A percentile compares a stretch with the other conserved stretches of the same genome.
Evolutionary conservation across 352 stramenopile genomes (phyloP).

Genomic region (Globisporangium paroecandrum): DNA sequence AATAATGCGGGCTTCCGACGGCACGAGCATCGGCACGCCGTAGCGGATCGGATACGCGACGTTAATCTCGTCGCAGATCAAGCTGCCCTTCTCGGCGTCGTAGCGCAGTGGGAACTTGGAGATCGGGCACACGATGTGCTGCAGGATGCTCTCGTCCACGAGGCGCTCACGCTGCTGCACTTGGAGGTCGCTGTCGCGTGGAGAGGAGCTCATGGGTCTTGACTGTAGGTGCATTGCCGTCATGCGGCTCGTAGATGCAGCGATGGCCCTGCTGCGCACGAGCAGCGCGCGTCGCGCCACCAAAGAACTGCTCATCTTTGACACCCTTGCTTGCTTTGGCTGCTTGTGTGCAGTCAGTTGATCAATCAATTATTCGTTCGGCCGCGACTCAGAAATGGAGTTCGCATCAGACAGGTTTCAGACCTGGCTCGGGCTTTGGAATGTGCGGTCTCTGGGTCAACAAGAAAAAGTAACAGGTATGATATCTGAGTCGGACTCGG

Average conservation of each 20-base stretch:
- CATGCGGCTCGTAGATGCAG: background rate
- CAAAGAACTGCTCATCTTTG: conserved; percentile 6
- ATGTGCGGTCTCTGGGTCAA: background rate
- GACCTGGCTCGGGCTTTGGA: background rate
- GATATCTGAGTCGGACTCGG: no score
- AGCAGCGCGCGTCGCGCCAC: conserved; percentile 5
- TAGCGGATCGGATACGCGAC: conserved; percentile 83
- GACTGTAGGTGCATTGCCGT: background rate
- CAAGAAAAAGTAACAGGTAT: no score
- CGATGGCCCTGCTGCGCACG: background rate
- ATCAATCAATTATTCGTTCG: conserved; percentile 15
- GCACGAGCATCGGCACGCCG: conserved; percentile 69
- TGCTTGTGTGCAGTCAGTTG: conserved; percentile 3
- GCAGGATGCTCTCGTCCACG: conserved; percentile 62
- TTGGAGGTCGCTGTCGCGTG: background rate
- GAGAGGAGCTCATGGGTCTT: background rate
- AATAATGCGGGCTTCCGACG: conserved; percentile 69
- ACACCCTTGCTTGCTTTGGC: no score
- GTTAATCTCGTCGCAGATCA: conserved; percentile 82
- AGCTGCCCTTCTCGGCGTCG: conserved; percentile 43
- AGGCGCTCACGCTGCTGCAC: conserved; percentile 25
- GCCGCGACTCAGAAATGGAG: background rate
- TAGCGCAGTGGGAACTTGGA: conserved; percentile 83
- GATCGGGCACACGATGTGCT: conserved; percentile 82
- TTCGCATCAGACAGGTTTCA: background rate